These are phyloP conservation scores for Silene vulgaris DNA, from an alignment of 179 eudicot species.

Conservation along the genomic window DNA sequence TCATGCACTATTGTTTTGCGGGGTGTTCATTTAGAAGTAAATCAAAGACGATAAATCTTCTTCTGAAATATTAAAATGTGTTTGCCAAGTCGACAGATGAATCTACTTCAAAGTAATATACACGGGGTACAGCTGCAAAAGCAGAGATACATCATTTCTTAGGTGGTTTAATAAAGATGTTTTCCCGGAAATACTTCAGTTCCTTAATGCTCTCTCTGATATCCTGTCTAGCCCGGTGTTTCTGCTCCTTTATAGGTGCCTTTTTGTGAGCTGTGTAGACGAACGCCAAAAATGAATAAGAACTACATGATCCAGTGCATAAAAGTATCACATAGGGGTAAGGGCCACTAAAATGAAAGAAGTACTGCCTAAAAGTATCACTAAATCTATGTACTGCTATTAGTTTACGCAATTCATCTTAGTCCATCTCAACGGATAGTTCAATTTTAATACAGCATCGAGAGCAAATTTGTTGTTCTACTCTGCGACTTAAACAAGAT, in stretches of 20 bases:
- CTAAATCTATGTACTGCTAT: too few relatives aligned
- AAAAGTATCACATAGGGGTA: too few relatives aligned
- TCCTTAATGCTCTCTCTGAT: conserved; percentile 82
- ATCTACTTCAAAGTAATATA: too few relatives aligned
- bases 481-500: too few relatives aligned
- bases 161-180: conserved; percentile 47
- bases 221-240: conserved; percentile 82
- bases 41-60: too few relatives aligned
- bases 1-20: neutral
- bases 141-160: conserved; percentile 33
- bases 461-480: too few relatives aligned
- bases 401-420: too few relatives aligned
- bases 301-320: neutral
- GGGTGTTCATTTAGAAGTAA: neutral
- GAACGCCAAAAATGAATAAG: conserved; percentile 1
- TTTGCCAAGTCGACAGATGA: neutral
- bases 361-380: too few relatives aligned
- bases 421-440: too few relatives aligned
- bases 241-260: conserved; percentile 69
- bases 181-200: conserved; percentile 68
- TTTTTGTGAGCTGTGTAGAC: conserved; percentile 34
- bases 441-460: too few relatives aligned
- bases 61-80: too few relatives aligned
- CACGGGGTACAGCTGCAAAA: neutral
- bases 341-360: too few relatives aligned